These are phyloP conservation scores for Termitomyces bulborhizus DNA, from an alignment of 768 basidiomycete genomes.

Conservation along the genomic window DNA sequence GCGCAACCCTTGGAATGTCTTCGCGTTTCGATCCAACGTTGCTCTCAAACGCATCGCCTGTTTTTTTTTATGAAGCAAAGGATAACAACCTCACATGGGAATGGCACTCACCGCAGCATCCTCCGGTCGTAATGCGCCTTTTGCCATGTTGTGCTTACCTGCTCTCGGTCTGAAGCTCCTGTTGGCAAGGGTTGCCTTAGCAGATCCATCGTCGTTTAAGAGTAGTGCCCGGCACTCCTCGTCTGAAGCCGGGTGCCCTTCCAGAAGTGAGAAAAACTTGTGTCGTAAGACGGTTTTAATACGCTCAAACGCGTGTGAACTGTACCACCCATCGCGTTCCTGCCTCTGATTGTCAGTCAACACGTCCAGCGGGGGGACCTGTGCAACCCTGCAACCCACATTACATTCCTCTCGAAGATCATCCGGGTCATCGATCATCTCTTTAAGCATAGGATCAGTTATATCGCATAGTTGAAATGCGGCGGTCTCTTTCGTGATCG, in stretches of 20 bases:
- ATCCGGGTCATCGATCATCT: conserved; percentile 71
- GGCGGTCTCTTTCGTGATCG: conserved; percentile 76
- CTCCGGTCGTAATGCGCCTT: conserved; percentile 75
- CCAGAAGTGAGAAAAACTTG: conserved; percentile 76
- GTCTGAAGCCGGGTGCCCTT: conserved; percentile 66
- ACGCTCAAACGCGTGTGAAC: conserved; percentile 64
- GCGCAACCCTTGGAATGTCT: conserved; percentile 26
- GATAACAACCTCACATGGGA: not conserved
- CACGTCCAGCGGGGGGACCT: too few relatives aligned
- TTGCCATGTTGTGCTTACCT: conserved; percentile 86
- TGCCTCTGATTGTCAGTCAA: conserved; percentile 17
- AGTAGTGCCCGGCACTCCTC: conserved; percentile 69
- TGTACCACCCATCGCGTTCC: conserved; percentile 92
- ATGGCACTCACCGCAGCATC: conserved; percentile 64
- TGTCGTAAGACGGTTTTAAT: conserved; percentile 82
- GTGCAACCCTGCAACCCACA: conserved; percentile 44
- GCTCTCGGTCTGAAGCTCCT: conserved; percentile 49
- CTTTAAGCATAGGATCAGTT: conserved; percentile 73
- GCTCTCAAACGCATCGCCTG: conserved; percentile 70
- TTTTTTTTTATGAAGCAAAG: not conserved
- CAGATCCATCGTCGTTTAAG: conserved; percentile 31
- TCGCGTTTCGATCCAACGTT: conserved; percentile 50
- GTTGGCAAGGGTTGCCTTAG: conserved; percentile 31
- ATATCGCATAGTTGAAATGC: conserved; percentile 96
- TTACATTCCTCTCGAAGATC: conserved; percentile 68